A percentile compares a stretch with the other conserved stretches of the same genome.
Conservation (phyloP, 306 rosid species). For the Dryas alaskensis region DNA sequence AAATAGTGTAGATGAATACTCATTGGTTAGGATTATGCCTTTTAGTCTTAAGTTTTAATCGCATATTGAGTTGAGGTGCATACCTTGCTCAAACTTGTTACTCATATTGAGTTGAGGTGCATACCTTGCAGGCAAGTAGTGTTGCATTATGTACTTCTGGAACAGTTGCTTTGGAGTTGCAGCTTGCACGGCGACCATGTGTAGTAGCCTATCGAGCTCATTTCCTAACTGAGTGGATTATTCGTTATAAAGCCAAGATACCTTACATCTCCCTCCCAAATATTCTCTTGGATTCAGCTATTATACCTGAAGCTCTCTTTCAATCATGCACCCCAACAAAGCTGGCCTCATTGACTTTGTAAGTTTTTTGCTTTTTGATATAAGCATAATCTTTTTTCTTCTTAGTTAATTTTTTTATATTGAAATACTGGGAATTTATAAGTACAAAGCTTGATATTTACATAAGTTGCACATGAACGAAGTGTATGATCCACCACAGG, state of each 20-base stretch:
- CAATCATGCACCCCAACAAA: constrained; percentile 55
- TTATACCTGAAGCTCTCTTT: constrained; percentile 85
- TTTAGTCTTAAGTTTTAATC: background rate
- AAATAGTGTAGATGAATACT: background rate
- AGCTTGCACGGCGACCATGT: constrained; percentile 83
- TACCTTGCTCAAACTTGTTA: background rate
- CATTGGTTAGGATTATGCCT: background rate
- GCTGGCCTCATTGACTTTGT: constrained; percentile 55
- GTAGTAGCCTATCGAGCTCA: constrained; percentile 84
- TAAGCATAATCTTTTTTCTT: background rate
- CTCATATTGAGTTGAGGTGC: constrained; percentile 16
- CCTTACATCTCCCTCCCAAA: constrained; percentile 77
- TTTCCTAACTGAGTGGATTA: constrained; percentile 75
- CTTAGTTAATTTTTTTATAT: background rate
- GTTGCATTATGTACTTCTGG: constrained; percentile 92
- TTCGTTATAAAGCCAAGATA: constrained; percentile 62
- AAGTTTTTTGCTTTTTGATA: constrained; percentile 10
- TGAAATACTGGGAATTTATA: background rate
- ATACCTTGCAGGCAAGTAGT: constrained; percentile 66
- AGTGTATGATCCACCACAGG: constrained; percentile 40
- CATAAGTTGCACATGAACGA: background rate
- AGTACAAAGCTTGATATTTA: constrained; percentile 12
- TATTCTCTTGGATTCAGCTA: constrained; percentile 65
- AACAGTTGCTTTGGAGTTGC: constrained; percentile 76
- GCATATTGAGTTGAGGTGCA: constrained; percentile 16